Base-by-base conservation (phyloP, 208 protist species). In the Leishmania braziliensis region DNA sequence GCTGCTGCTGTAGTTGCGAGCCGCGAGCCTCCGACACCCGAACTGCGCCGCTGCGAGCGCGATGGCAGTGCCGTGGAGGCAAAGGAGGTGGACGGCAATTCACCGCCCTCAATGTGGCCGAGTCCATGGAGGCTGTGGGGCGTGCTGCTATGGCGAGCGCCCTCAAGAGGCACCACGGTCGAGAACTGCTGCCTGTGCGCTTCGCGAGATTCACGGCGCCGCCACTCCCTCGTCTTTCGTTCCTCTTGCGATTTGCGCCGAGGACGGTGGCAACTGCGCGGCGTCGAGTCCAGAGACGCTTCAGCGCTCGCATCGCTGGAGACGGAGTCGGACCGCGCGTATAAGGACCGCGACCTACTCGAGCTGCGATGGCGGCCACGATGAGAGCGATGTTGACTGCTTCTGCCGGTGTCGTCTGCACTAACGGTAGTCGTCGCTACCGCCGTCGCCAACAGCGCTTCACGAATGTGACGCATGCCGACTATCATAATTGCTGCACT, bases 381-480 rank as follows among this genome's bases (percentile, higher is more conserved):
- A 12, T 9, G 69, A 53, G 53, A 29, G 18, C 54, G 36, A 50
- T n/a, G 53, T 2, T 20, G 75, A 78, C 33, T 36, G 5, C 36
- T 26, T 8, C 26, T 8, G 75, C 36, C 29, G 16, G 29, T 43
- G 51, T n/a, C 51, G 29, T 18, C 16, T n/a, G 12, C 16, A 56
- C 51, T n/a, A 43, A 48, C 26, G 16, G 12, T n/a, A 36, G 12
- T 76, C 50, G 12, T 76, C 50, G 50, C 26, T 53, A n/a, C 51
- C 48, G 58, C 69, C 10, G 53, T 48, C 6, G 74, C 65, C 9
- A 72, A 62, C 4, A 85, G 77, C 33, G 72, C 51, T 0, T 77
- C 65, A 16, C 74, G 71, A 39, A 85, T 77, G 51, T 74, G 81
- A 8, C 81, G 81, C 76, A 85, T 85, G 43, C 81, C 81, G n/a